These are phyloP conservation scores for Cladobotryum mycophilum DNA, from an alignment of 2,329 filamentous ascomycete species.

Conservation along the genomic window DNA sequence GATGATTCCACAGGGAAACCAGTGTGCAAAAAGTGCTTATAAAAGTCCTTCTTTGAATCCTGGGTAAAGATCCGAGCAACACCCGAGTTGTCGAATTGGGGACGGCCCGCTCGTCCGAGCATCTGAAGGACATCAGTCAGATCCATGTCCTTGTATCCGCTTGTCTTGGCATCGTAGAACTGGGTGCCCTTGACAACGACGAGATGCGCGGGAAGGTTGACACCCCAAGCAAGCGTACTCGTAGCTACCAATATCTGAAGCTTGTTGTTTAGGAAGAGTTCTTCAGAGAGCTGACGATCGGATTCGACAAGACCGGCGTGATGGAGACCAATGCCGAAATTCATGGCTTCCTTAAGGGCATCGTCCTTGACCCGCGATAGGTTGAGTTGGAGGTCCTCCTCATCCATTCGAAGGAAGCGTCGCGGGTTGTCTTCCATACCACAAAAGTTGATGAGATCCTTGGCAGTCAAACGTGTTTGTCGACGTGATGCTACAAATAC, in stretches of 20 bases:
- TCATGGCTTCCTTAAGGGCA: conserved; percentile 85
- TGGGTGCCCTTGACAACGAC: conserved; percentile 98
- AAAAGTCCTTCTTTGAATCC: conserved; percentile 96
- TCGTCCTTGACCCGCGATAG: conserved; percentile 90
- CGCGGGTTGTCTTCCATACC: conserved; percentile 98
- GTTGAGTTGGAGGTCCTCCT: conserved; percentile 86
- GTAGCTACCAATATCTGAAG: conserved; percentile 96
- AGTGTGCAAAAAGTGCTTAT: conserved; percentile 97
- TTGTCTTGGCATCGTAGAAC: conserved; percentile 95
- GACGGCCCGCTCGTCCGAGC: conserved; percentile 89
- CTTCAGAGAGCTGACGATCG: conserved; percentile 84
- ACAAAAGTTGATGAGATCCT: conserved; percentile 94
- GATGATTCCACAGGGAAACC: conserved; percentile 97
- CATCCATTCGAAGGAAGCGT: conserved; percentile 86
- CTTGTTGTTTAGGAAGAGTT: conserved; percentile 95
- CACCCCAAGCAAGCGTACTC: conserved; percentile 94
- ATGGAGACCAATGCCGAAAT: conserved; percentile 93
- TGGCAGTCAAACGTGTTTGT: conserved; percentile 90
- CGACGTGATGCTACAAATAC: conserved; percentile 95
- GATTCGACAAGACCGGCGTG: conserved; percentile 95
- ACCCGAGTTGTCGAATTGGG: conserved; percentile 92
- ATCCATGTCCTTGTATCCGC: conserved; percentile 98
- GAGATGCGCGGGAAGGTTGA: conserved; percentile 92
- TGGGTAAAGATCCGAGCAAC: conserved; percentile 97
- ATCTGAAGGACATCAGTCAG: conserved; percentile 96